Conservation (phyloP, 192 early-diverging fungal genomes). For the Coemansia sp. region DNA sequence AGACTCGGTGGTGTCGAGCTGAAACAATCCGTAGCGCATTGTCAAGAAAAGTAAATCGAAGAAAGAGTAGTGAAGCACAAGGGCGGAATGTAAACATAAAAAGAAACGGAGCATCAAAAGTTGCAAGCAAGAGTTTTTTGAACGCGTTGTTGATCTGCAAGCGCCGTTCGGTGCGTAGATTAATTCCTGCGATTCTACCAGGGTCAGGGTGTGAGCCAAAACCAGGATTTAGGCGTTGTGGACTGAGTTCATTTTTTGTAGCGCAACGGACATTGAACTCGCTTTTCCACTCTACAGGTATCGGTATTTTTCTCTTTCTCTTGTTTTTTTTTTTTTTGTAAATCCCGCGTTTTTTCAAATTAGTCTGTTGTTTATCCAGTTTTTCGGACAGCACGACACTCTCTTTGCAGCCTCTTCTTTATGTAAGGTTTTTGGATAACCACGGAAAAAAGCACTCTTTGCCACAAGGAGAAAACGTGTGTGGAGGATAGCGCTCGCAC, state of each 20-base stretch:
- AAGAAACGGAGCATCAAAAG: neutral
- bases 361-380: neutral
- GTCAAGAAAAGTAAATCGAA: neutral
- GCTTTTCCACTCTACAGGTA: too few relatives aligned
- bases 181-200: too few relatives aligned
- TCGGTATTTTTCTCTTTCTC: neutral
- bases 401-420: neutral
- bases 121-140: neutral
- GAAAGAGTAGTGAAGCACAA: neutral
- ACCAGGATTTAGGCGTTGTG: too few relatives aligned
- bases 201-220: too few relatives aligned
- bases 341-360: neutral
- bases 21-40: slow-evolving; percentile 8
- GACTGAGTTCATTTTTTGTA: too few relatives aligned
- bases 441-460: neutral
- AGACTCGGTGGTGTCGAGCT: neutral
- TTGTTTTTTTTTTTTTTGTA: neutral
- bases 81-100: neutral
- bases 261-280: too few relatives aligned
- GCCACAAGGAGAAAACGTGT: slow-evolving; percentile 4
- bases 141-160: too few relatives aligned
- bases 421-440: neutral
- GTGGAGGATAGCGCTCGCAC: neutral
- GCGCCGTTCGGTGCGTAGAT: too few relatives aligned
- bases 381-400: neutral